Conservation (phyloP, 805 yeast genomes). For the Starmerella etchellsii region DNA sequence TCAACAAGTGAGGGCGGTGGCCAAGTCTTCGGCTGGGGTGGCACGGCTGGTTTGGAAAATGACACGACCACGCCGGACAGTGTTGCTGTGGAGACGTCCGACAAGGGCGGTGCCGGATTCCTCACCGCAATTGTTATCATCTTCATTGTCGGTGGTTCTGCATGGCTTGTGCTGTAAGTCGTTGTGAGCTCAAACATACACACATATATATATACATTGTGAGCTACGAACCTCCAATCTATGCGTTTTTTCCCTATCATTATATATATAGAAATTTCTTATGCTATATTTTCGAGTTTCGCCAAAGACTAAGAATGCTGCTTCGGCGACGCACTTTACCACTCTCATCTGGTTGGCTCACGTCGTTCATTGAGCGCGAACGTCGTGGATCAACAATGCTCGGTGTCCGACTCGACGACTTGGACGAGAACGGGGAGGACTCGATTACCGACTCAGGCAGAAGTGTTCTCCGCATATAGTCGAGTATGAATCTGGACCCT, state of each 20-base stretch:
- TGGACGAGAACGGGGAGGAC: too few relatives aligned
- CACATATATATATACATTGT: too few relatives aligned
- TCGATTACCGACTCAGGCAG: not conserved
- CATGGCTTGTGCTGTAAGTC: slow-evolving; percentile 21
- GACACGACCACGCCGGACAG: slow-evolving; percentile 13
- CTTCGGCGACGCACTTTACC: slow-evolving; percentile 39
- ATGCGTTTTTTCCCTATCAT: too few relatives aligned
- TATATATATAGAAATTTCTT: too few relatives aligned
- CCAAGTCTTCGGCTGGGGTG: slow-evolving; percentile 21
- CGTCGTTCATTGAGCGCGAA: too few relatives aligned
- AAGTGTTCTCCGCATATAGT: too few relatives aligned
- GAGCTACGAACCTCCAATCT: too few relatives aligned
- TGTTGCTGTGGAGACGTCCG: slow-evolving; percentile 31
- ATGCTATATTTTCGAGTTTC: too few relatives aligned
- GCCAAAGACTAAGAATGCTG: slow-evolving; percentile 12
- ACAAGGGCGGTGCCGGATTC: slow-evolving; percentile 76
- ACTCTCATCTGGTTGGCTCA: slow-evolving; percentile 26
- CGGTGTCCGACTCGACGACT: too few relatives aligned
- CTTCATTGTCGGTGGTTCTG: slow-evolving; percentile 58
- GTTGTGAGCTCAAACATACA: too few relatives aligned
- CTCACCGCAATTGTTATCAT: slow-evolving; percentile 62
- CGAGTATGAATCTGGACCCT: slow-evolving; percentile 11
- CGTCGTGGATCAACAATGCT: too few relatives aligned
- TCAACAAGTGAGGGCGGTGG: slow-evolving; percentile 9
- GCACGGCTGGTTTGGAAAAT: slow-evolving; percentile 22